phyloP scores from a whole-genome alignment of 2,329 filamentous ascomycete genomes.

The Stagonosporopsis vannaccii region DNA sequence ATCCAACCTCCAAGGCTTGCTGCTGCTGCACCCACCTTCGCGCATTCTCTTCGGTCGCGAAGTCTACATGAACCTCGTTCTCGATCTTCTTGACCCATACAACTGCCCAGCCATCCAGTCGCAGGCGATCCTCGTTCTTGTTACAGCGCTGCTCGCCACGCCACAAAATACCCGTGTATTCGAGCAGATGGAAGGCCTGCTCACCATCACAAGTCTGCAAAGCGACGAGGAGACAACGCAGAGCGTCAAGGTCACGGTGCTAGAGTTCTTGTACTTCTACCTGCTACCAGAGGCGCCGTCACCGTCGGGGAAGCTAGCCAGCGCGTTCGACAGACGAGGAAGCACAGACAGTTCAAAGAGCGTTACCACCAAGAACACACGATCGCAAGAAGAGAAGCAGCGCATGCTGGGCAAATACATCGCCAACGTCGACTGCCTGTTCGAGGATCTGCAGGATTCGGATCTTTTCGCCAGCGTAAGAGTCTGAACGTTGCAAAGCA shows the following conservation, averaged over 20 bases:
- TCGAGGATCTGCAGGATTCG: slow-evolving; percentile 81
- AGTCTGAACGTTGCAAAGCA: slow-evolving; percentile 3
- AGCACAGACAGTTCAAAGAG: slow-evolving; percentile 41
- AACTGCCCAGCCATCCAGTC: slow-evolving; percentile 94
- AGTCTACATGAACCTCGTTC: slow-evolving; percentile 94
- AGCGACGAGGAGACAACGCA: slow-evolving; percentile 84
- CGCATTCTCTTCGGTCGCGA: slow-evolving; percentile 86
- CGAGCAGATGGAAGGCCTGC: slow-evolving; percentile 87
- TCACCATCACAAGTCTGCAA: slow-evolving; percentile 92
- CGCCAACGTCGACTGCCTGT: slow-evolving; percentile 79
- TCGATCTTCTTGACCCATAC: slow-evolving; percentile 88
- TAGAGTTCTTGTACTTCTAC: slow-evolving; percentile 98
- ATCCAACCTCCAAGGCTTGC: slow-evolving; percentile 84
- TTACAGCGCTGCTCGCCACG: slow-evolving; percentile 84
- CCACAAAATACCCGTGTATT: slow-evolving; percentile 91
- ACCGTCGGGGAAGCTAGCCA: slow-evolving; percentile 45
- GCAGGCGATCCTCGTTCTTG: slow-evolving; percentile 86
- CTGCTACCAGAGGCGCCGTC: slow-evolving; percentile 86
- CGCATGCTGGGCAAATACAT: slow-evolving; percentile 77
- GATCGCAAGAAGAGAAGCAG: slow-evolving; percentile 83
- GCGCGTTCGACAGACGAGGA: slow-evolving; percentile 42
- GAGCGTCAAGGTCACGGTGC: slow-evolving; percentile 92
- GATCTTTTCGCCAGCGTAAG: slow-evolving; percentile 61
- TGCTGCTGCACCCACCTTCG: slow-evolving; percentile 89
- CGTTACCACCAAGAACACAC: slow-evolving; percentile 50